Base-by-base conservation (phyloP, 305 asterid genomes). In the Fraxinus sp. region DNA sequence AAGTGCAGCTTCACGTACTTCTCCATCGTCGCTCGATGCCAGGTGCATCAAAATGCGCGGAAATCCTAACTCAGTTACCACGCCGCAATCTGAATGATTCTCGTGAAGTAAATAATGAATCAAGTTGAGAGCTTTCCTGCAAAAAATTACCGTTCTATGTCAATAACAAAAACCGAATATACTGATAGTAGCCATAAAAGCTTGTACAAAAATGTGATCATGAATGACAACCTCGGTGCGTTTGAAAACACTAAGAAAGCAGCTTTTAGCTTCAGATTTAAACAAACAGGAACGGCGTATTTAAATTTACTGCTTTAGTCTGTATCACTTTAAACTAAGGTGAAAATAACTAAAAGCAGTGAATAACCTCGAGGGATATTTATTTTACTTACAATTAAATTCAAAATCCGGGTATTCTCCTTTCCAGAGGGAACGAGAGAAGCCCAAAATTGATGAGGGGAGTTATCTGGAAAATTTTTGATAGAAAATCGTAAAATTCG, bases 111-210 rank as follows among this genome's bases (percentile, higher is more conserved):
- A 80, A 81, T 91, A 93, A n/a, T 91, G 87, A 80, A 94, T 85
- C 92, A 95, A 90, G 88, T 92, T 90, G 5, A 94, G 93, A 75
- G 98, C 98, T 89, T 93, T 95, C 95, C 99, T 94, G 93, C 79
- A 90, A 68, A 28, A 80, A 36, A 81, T 33, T 39, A 8, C 22
- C 9, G 0, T 28, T 24, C 37, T 30, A 26, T 22, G 77, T 33
- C 18, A 70, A 35, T 26, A 52, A 86, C 37, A 37, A 33, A 35
- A 13, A 18, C 9, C 9, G 7, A 7, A 52, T 9, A 52, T 7
- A 24, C 14, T 8, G 30, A 9, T 9, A 24, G n/a, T 26, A 7
- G 8, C 37, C 4, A 68, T 2, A 68, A 68, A 11, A 68, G 1
- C 74, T 28, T 4, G 74, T 26, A 20, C 30, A 18, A 20, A 57